Evolutionary conservation across 495 filamentous ascomycete species (phyloP).

Genomic region (Usnea hakonensis): DNA sequence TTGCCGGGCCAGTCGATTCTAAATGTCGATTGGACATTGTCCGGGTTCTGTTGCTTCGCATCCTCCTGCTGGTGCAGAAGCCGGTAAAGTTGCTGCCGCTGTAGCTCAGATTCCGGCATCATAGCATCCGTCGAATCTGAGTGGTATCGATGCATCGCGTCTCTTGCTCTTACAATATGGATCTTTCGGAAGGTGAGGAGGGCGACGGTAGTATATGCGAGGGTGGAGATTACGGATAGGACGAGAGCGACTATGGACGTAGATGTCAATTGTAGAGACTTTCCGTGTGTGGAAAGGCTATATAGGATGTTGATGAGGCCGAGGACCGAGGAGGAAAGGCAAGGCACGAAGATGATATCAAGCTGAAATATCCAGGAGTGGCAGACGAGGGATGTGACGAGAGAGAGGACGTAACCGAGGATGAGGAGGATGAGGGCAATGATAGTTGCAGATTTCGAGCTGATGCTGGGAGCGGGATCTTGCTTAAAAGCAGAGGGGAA

Average conservation of each 20-base stretch:
- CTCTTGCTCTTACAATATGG: conserved; percentile 20
- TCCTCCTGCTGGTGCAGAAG: conserved; percentile 20
- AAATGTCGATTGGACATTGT: conserved; percentile 16
- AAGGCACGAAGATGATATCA: conserved; percentile 23
- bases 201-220: conserved; percentile 15
- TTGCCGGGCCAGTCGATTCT: conserved; percentile 16
- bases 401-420: conserved; percentile 17
- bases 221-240: conserved; percentile 14
- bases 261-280: conserved; percentile 7
- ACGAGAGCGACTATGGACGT: conserved; percentile 11
- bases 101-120: conserved; percentile 24
- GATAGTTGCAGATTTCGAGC: conserved; percentile 8
- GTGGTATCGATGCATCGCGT: conserved; percentile 20
- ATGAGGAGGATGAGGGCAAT: conserved; percentile 17
- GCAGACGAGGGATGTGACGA: conserved; percentile 15
- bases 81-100: conserved; percentile 23
- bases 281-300: conserved; percentile 10
- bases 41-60: conserved; percentile 9
- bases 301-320: conserved; percentile 21
- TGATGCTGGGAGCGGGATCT: conserved; percentile 7
- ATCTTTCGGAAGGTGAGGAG: conserved; percentile 24
- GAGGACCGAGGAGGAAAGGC: conserved; percentile 20
- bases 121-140: conserved; percentile 15
- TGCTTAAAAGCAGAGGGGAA: conserved; percentile 19
- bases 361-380: conserved; percentile 24